These are phyloP conservation scores for Naganishia randhawae DNA, from an alignment of 768 basidiomycete genomes.

Conservation along the genomic window DNA sequence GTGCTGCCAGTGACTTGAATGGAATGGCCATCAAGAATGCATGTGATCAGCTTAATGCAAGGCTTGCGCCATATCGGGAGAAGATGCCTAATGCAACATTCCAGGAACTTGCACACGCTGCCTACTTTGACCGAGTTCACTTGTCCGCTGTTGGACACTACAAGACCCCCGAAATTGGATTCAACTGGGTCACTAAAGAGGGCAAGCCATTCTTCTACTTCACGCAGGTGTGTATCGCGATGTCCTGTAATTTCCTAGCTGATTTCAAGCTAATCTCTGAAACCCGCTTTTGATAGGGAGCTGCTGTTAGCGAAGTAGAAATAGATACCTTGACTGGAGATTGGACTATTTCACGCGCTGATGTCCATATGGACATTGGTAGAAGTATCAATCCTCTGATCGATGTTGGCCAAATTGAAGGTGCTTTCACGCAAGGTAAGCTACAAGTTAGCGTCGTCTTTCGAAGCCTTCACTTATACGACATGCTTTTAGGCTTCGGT, in stretches of 20 bases:
- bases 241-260: neutral
- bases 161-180: conserved; percentile 31
- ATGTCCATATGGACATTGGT: conserved; percentile 38
- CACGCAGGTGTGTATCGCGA: conserved; percentile 31
- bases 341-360: conserved; percentile 29
- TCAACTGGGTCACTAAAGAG: conserved; percentile 31
- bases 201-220: conserved; percentile 34
- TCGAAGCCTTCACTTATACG: neutral
- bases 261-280: neutral
- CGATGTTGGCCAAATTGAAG: conserved; percentile 42
- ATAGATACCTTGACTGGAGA: conserved; percentile 39
- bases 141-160: conserved; percentile 32
- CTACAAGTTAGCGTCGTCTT: neutral
- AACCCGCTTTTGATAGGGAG: neutral
- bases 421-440: conserved; percentile 33
- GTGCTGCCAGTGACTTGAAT: conserved; percentile 20
- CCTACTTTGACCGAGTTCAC: conserved; percentile 35
- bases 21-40: conserved; percentile 40
- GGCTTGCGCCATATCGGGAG: conserved; percentile 34
- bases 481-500: conserved; percentile 25
- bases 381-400: conserved; percentile 38
- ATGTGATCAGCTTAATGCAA: conserved; percentile 36
- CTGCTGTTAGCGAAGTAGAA: conserved; percentile 36
- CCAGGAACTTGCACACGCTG: conserved; percentile 30
- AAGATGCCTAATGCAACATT: conserved; percentile 35